Evolutionary conservation across 1,284 basidiomycete genomes (phyloP), one percentile per base, ranked within the genome.

Genomic region (Cryptococcus sp.): DNA sequence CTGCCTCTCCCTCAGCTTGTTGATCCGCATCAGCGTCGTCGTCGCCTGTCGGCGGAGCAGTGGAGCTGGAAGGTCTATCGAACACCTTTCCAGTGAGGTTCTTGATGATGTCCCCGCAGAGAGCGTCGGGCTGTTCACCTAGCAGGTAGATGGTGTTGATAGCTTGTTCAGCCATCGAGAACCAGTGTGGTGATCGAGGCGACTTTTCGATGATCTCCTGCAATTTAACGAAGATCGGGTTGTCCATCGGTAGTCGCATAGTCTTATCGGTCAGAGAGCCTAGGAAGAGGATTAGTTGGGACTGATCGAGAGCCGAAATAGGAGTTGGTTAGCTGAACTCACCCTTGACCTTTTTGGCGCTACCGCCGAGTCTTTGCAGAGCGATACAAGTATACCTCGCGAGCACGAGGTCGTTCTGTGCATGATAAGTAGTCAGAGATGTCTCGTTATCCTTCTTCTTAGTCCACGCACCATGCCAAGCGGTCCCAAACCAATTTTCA

Each of bases 341-440:
- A 87, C 91, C 95, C 82, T 99, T 99, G 66, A 99, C 86, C 77
- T 98, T 99, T 82, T 98, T 99, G 35, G 87, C 90, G 68, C 91
- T 96, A 1, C 96, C 96, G 50, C 91, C 91, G 17, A 99, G 82
- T 0, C 95, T 85, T 68, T 95, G 91, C 38, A 99, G 80, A 0
- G 94, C 93, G 48, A 98, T 86, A 70, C 92, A 97, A 0, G 93
- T 96, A 74, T 97, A 97, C 53, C 91, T 85, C 0, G 94, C 93
- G 17, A 99, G 84, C 0, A 88, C 89, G 13, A 96, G 83, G 76
- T 99, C 96, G 16, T 83, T 79, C 91, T 94, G 64, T 15, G 11
- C 52, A 13, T 4, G 13, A 10, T 8, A 19, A 51, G 38, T 19
- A 16, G 30, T 10, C 3, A 8, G 20, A n/a, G 17, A 41, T 48